A percentile compares a stretch with the other conserved stretches of the same genome.
Conservation (phyloP, 2,329 filamentous ascomycete genomes). For the Sordariomycetes sp. region DNA sequence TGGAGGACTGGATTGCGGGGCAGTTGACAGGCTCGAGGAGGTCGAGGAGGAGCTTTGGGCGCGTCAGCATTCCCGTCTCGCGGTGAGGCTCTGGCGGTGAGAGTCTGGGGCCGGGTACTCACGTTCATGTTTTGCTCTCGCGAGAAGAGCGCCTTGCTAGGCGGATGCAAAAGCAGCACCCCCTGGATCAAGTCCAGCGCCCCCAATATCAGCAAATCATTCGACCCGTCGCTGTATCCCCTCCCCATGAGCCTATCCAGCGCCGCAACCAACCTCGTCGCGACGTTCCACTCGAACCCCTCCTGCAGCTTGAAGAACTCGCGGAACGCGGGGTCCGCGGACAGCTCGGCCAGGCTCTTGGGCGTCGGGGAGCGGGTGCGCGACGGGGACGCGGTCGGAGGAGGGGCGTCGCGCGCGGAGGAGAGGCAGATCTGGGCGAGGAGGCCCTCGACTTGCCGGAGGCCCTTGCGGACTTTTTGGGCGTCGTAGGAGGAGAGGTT, state of each 20-base stretch:
- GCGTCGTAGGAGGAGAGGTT: constrained; percentile 89
- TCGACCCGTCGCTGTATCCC: constrained; percentile 59
- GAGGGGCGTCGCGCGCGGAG: constrained; percentile 16
- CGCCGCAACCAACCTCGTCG: constrained; percentile 70
- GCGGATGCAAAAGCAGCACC: constrained; percentile 74
- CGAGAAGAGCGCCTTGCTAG: constrained; percentile 75
- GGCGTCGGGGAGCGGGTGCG: constrained; percentile 10
- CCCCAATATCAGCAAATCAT: constrained; percentile 78
- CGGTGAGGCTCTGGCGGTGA: not conserved
- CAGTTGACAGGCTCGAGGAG: constrained; percentile 88
- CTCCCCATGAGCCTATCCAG: constrained; percentile 78
- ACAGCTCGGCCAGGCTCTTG: constrained; percentile 59
- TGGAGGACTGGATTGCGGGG: constrained; percentile 80
- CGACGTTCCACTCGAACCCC: constrained; percentile 96
- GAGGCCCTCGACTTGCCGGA: constrained; percentile 87
- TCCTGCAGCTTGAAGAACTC: constrained; percentile 97
- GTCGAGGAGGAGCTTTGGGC: constrained; percentile 64
- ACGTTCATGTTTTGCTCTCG: constrained; percentile 93
- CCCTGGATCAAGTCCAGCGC: constrained; percentile 85
- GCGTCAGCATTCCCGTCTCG: not conserved
- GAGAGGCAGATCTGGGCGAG: constrained; percentile 90
- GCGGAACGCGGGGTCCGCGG: constrained; percentile 75
- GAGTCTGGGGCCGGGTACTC: constrained; percentile 15
- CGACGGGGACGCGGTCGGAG: constrained; percentile 11
- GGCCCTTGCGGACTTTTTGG: constrained; percentile 80